Percentiles rank a stretch among this genome's conserved stretches.
Evolutionary conservation across 495 filamentous ascomycete genomes (phyloP).

Genomic region (Lasiosphaeris hirsuta): DNA sequence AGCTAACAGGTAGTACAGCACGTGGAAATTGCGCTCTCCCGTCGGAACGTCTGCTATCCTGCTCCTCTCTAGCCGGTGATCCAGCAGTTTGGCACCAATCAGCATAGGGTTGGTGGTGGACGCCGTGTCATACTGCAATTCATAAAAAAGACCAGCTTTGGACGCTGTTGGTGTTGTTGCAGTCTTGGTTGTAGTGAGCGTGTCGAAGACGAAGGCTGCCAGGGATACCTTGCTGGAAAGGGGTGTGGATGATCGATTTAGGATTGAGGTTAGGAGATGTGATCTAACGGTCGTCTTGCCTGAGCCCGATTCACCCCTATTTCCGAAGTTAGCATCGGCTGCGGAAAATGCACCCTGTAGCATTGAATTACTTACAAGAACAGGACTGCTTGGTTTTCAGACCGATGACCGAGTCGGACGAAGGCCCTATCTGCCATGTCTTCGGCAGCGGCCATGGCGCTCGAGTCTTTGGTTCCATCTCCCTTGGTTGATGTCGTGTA

Average conservation of each 20-base stretch:
- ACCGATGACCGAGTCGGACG: conserved; percentile 79
- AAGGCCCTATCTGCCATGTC: conserved; percentile 83
- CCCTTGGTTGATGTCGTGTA: conserved; percentile 84
- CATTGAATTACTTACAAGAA: conserved; percentile 67
- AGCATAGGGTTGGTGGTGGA: conserved; percentile 75
- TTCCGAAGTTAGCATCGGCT: conserved; percentile 22
- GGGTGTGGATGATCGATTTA: conserved; percentile 86
- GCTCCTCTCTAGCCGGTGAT: conserved; percentile 87
- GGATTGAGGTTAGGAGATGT: conserved; percentile 76
- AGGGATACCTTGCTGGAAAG: conserved; percentile 89
- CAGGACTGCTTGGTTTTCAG: conserved; percentile 86
- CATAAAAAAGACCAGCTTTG: conserved; percentile 90
- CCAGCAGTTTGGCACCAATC: conserved; percentile 90
- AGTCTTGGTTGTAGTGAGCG: conserved; percentile 96
- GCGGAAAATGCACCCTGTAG: not conserved
- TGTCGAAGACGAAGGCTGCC: conserved; percentile 91
- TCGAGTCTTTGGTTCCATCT: conserved; percentile 84
- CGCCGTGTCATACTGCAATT: conserved; percentile 91
- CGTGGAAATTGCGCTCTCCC: conserved; percentile 93
- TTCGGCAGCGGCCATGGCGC: conserved; percentile 81
- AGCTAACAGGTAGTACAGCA: conserved; percentile 89
- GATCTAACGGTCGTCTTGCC: conserved; percentile 93
- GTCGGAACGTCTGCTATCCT: conserved; percentile 87
- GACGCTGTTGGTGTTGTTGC: conserved; percentile 91
- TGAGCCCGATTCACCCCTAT: conserved; percentile 87